phyloP scores from a whole-genome alignment of 345 rosid genomes.

The Dovyalis caffra region DNA sequence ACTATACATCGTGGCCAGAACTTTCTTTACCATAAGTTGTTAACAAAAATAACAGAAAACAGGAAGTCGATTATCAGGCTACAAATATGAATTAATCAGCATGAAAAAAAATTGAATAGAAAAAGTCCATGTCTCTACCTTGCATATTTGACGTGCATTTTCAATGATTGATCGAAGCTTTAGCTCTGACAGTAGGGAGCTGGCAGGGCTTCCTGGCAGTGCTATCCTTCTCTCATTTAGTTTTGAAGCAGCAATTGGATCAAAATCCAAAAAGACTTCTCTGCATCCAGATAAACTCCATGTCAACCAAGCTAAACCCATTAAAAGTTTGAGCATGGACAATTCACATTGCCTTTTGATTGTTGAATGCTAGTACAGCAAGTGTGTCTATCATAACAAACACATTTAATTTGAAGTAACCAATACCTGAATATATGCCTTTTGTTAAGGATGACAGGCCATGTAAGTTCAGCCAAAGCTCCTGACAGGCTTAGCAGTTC shows the following conservation, averaged over 20 bases:
- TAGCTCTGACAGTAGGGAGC: constrained; percentile 57
- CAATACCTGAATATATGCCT: constrained; percentile 57
- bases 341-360: neutral
- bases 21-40: neutral
- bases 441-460: constrained; percentile 63
- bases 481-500: constrained; percentile 63
- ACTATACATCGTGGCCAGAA: neutral
- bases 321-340: neutral
- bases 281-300: constrained; percentile 31
- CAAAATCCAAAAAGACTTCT: constrained; percentile 72
- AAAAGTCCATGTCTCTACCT: constrained; percentile 39
- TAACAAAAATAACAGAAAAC: neutral
- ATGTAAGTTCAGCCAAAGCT: constrained; percentile 56
- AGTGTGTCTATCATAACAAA: neutral
- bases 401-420: neutral
- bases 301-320: neutral
- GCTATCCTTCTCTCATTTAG: constrained; percentile 66
- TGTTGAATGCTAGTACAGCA: neutral
- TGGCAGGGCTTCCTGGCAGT: constrained; percentile 53
- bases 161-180: constrained; percentile 66
- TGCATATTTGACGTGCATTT: constrained; percentile 67
- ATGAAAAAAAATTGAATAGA: neutral
- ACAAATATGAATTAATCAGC: neutral
- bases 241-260: constrained; percentile 58
- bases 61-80: neutral